Percentiles rank a stretch among this genome's conserved stretches.
phyloP scores from a whole-genome alignment of 495 filamentous ascomycete genomes.

The Lasiosphaeria hispida region DNA sequence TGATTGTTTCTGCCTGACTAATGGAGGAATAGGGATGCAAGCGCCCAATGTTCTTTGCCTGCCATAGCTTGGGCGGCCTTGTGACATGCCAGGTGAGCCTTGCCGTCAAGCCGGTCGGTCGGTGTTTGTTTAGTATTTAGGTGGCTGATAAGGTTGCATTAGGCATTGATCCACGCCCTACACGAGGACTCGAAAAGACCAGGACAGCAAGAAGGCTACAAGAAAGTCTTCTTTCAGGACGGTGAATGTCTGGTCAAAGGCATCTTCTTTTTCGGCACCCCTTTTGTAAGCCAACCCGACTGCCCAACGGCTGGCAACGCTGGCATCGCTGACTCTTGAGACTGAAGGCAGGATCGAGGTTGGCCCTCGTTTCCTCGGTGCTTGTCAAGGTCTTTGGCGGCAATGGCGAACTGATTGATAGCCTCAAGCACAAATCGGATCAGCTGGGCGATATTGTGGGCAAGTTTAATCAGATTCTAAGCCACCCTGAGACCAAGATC shows the following conservation, averaged over 20 bases:
- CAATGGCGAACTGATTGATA: constrained; percentile 15
- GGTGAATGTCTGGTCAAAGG: constrained; percentile 17
- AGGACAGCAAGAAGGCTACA: neutral
- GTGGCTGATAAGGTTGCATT: neutral
- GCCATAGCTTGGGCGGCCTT: constrained; percentile 19
- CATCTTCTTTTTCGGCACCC: constrained; percentile 20
- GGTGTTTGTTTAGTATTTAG: neutral
- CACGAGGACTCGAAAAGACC: neutral
- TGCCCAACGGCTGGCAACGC: neutral
- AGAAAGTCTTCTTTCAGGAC: constrained; percentile 11
- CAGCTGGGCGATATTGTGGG: constrained; percentile 11
- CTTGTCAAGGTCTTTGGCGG: constrained; percentile 16
- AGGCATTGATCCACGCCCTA: constrained; percentile 17
- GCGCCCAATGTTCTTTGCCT: constrained; percentile 21
- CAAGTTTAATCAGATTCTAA: constrained; percentile 17
- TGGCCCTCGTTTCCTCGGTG: constrained; percentile 6
- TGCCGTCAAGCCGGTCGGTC: too few relatives aligned
- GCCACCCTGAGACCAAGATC: constrained; percentile 7
- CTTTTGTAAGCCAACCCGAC: constrained; percentile 11
- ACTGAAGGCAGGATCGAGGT: constrained; percentile 10
- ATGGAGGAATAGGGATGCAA: neutral
- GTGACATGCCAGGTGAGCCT: constrained; percentile 16
- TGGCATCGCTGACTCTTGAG: too few relatives aligned
- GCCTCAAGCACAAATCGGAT: constrained; percentile 8
- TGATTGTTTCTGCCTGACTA: neutral